phyloP scores from a whole-genome alignment of 1,284 basidiomycete genomes.

The Puccinia polysora region DNA sequence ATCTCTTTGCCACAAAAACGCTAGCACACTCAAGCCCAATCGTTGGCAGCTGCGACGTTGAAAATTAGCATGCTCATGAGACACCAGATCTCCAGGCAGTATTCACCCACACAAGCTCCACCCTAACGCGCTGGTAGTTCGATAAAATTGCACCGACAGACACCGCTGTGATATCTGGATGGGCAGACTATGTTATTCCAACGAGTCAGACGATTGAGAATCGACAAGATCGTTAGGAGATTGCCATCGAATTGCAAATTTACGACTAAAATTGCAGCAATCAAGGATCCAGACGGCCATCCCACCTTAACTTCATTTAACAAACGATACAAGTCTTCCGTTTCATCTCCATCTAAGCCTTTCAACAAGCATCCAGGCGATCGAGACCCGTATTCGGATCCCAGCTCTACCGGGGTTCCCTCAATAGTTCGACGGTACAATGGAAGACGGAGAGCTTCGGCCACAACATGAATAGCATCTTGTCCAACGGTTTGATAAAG shows the following conservation, averaged over 20 bases:
- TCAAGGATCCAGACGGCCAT: not conserved
- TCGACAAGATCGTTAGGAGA: not conserved
- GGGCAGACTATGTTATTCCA: conserved; percentile 58
- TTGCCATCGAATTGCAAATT: not conserved
- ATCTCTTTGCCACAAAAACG: conserved; percentile 89
- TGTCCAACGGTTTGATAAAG: conserved; percentile 98
- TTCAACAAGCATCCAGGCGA: not conserved
- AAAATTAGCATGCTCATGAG: too few species aligned
- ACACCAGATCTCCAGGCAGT: not conserved
- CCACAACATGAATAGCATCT: conserved; percentile 82
- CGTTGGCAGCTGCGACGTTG: conserved; percentile 64
- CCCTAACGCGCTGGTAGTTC: conserved; percentile 91
- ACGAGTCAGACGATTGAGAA: conserved; percentile 38
- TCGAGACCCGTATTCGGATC: conserved; percentile 65
- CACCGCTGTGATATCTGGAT: conserved; percentile 80
- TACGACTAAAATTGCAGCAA: not conserved
- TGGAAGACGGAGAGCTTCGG: conserved; percentile 76
- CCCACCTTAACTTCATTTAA: conserved; percentile 71
- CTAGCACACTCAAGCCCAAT: conserved; percentile 73
- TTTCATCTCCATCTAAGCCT: conserved; percentile 67
- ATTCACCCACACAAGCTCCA: conserved; percentile 78
- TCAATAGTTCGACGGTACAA: conserved; percentile 74
- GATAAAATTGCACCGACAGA: conserved; percentile 95
- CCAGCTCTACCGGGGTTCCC: conserved; percentile 75
- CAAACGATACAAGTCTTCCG: conserved; percentile 83